phyloP scores from a whole-genome alignment of 148 eudicot species.

The Pouteria glomerata region DNA sequence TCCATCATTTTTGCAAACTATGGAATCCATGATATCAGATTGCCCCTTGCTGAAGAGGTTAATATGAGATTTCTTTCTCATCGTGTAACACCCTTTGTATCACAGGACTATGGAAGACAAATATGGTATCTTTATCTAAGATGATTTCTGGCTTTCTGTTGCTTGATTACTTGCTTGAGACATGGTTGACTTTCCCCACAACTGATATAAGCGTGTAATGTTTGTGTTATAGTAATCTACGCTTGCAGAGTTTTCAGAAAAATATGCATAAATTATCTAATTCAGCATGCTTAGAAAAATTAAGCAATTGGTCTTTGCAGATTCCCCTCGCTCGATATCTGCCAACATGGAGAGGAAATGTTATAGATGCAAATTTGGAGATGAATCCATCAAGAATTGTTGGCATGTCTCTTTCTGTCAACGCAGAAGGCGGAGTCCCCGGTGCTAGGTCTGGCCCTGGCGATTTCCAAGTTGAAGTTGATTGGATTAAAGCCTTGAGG shows the following conservation, averaged over 20 bases:
- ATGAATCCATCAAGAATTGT: conserved; percentile 88
- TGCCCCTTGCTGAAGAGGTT: no score
- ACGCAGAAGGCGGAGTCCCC: conserved; percentile 88
- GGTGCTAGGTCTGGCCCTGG: conserved; percentile 84
- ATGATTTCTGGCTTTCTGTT: no score
- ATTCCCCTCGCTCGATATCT: conserved; percentile 84
- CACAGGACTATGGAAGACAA: no score
- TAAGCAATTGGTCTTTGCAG: conserved; percentile 26
- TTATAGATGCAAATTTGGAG: conserved; percentile 77
- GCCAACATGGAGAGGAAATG: conserved; percentile 97
- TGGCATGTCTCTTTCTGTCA: conserved; percentile 90
- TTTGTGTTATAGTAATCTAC: no score
- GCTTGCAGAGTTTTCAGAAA: background rate
- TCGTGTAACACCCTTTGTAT: no score
- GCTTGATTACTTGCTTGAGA: conserved; percentile 25
- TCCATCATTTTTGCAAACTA: no score
- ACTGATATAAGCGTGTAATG: no score
- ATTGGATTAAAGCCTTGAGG: conserved; percentile 92
- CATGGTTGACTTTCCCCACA: background rate
- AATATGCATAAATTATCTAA: background rate
- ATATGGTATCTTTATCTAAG: no score
- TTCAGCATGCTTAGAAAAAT: background rate
- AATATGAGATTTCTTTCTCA: no score
- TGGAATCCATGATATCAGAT: no score
- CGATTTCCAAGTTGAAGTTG: conserved; percentile 79